These are phyloP conservation scores for Lecanicillium sp. DNA, from an alignment of 2,329 filamentous ascomycete genomes.

Conservation along the genomic window DNA sequence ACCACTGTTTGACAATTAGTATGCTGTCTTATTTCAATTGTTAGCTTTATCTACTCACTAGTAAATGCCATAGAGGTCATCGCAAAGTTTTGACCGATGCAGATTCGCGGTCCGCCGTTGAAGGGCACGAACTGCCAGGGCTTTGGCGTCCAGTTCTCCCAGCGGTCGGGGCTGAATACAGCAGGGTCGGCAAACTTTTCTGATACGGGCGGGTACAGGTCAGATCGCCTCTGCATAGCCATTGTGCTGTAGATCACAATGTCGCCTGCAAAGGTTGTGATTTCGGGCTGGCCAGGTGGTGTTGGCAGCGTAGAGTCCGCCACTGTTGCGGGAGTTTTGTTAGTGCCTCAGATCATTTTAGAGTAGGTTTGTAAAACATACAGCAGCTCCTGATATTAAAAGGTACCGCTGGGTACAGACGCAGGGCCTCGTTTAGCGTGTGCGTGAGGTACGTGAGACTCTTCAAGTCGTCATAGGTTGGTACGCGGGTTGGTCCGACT, in stretches of 20 bases:
- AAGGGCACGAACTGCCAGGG: slow-evolving; percentile 69
- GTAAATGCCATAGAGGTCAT: slow-evolving; percentile 55
- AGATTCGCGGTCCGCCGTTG: slow-evolving; percentile 66
- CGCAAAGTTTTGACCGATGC: slow-evolving; percentile 74
- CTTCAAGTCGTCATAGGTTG: slow-evolving; percentile 76
- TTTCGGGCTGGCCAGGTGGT: slow-evolving; percentile 27
- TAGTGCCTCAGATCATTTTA: too few species aligned
- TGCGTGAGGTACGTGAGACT: slow-evolving; percentile 75
- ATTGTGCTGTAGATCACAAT: slow-evolving; percentile 58
- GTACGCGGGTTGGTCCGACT: slow-evolving; percentile 54
- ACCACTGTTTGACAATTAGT: slow-evolving; percentile 24
- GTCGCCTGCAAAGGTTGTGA: background rate
- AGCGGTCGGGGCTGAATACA: slow-evolving; percentile 59
- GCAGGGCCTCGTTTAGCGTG: slow-evolving; percentile 68
- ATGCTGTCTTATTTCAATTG: background rate
- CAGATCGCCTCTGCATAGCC: slow-evolving; percentile 62
- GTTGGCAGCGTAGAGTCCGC: slow-evolving; percentile 65
- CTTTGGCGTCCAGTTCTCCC: slow-evolving; percentile 53
- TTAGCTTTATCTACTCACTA: background rate
- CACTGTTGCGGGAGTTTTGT: background rate
- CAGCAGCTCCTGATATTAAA: slow-evolving; percentile 70
- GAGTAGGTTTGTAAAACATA: slow-evolving; percentile 18
- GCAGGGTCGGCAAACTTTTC: slow-evolving; percentile 36
- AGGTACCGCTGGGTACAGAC: slow-evolving; percentile 70
- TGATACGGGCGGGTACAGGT: slow-evolving; percentile 49